A percentile compares a stretch with the other conserved stretches of the same genome.
Evolutionary conservation across 1,139 yeast genomes (phyloP).

Genomic region (Nakaseomyces nivariensis): DNA sequence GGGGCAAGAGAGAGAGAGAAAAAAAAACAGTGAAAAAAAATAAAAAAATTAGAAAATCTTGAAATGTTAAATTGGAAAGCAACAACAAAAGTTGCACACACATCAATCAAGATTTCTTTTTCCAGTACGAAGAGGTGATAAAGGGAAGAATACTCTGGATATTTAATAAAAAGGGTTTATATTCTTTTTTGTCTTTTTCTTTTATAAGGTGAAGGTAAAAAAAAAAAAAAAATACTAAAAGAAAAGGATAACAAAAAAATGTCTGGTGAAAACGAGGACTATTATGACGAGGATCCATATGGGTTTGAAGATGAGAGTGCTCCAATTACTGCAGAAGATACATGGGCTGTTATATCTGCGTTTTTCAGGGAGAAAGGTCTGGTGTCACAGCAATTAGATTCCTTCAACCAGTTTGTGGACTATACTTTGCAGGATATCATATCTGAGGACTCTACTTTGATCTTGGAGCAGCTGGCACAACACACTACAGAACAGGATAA

Average conservation of each 20-base stretch:
- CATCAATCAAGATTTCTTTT: too few species aligned
- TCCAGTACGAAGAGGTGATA: too few species aligned
- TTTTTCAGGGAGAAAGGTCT: constrained; percentile 94
- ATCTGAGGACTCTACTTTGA: constrained; percentile 89
- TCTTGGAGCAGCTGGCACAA: constrained; percentile 96
- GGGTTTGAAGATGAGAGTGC: constrained; percentile 51
- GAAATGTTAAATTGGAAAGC: too few species aligned
- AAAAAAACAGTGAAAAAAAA: too few species aligned
- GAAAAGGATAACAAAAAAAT: constrained; percentile 1
- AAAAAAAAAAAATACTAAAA: background rate
- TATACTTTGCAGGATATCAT: constrained; percentile 94
- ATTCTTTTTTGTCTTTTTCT: background rate
- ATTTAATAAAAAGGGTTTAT: background rate
- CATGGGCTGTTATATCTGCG: constrained; percentile 96
- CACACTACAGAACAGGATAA: constrained; percentile 87
- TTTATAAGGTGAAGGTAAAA: background rate
- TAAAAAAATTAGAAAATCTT: too few species aligned
- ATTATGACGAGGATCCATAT: constrained; percentile 48
- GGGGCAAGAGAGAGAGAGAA: too few species aligned
- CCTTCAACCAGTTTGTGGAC: constrained; percentile 95
- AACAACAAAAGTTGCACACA: too few species aligned
- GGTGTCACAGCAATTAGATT: constrained; percentile 95
- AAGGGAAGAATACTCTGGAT: too few species aligned
- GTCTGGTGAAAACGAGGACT: constrained; percentile 20
- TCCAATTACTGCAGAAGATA: constrained; percentile 92